phyloP scores from a whole-genome alignment of 129 eudicot genomes.

The Saposhnikovia divaricata region DNA sequence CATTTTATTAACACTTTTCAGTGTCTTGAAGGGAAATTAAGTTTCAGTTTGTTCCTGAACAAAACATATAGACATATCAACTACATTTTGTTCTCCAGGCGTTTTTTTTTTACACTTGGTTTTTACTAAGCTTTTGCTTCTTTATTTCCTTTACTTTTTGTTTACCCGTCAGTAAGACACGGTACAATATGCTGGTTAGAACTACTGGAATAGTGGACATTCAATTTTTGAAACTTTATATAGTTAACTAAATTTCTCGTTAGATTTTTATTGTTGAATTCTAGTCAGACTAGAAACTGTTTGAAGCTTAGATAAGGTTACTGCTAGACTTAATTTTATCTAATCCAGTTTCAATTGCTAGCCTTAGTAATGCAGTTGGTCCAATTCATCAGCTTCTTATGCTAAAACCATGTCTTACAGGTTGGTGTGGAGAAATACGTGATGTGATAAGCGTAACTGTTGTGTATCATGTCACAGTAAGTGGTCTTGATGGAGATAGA shows the following conservation, averaged over 20 bases:
- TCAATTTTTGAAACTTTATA: not conserved
- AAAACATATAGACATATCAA: too few species aligned
- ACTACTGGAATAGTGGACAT: not conserved
- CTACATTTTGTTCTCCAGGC: too few species aligned
- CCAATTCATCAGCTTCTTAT: not conserved
- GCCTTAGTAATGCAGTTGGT: not conserved
- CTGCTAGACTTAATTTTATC: not conserved
- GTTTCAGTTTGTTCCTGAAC: too few species aligned
- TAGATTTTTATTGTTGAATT: not conserved
- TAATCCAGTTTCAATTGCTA: not conserved
- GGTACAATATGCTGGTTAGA: not conserved
- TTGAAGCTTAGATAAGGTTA: not conserved
- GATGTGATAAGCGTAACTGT: conserved; percentile 94
- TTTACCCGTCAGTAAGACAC: too few species aligned
- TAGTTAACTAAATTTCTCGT: not conserved
- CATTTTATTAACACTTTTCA: too few species aligned
- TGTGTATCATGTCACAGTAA: conserved; percentile 84
- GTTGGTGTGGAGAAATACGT: conserved; percentile 99
- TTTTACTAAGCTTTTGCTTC: too few species aligned
- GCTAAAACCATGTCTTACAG: conserved; percentile 24
- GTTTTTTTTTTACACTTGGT: too few species aligned
- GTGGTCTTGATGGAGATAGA: conserved; percentile 81
- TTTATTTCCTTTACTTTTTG: too few species aligned
- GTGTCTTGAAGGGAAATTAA: too few species aligned
- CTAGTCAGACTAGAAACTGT: not conserved